A percentile compares a stretch with the other conserved stretches of the same genome.
Evolutionary conservation across 2,329 filamentous ascomycete species (phyloP).

Genomic region (Sporothrix phasma): DNA sequence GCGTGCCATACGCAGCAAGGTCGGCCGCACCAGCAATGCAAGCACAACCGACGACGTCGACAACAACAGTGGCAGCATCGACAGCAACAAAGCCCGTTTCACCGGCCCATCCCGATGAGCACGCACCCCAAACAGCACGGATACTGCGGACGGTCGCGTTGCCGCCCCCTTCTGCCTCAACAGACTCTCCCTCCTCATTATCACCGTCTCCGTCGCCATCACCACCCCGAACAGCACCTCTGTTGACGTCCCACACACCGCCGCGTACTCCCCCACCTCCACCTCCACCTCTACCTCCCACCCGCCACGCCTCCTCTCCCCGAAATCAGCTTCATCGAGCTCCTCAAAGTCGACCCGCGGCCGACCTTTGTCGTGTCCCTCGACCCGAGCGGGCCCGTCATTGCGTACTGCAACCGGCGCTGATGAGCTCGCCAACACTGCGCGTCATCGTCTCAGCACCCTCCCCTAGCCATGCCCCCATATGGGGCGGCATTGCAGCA

Average conservation of each 20-base stretch:
- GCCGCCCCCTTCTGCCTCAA: neutral
- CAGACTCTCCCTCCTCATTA: neutral
- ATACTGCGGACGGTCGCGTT: neutral
- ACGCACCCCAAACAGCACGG: neutral
- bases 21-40: neutral
- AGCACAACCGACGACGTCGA: no score
- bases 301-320: neutral
- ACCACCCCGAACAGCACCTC: neutral
- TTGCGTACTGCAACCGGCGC: no score
- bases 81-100: neutral
- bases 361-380: constrained; percentile 27
- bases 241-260: neutral
- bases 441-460: constrained; percentile 16
- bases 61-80: neutral
- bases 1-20: neutral
- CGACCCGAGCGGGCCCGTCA: no score
- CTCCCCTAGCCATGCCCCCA: constrained; percentile 14
- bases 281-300: neutral
- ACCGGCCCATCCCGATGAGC: neutral
- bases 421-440: constrained; percentile 18
- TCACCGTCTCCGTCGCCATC: neutral
- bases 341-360: constrained; percentile 31
- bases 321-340: constrained; percentile 27
- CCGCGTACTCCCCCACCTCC: neutral
- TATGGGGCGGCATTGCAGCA: constrained; percentile 22